Conservation (phyloP, 257 asterid genomes). For the Verbascum thapsus region DNA sequence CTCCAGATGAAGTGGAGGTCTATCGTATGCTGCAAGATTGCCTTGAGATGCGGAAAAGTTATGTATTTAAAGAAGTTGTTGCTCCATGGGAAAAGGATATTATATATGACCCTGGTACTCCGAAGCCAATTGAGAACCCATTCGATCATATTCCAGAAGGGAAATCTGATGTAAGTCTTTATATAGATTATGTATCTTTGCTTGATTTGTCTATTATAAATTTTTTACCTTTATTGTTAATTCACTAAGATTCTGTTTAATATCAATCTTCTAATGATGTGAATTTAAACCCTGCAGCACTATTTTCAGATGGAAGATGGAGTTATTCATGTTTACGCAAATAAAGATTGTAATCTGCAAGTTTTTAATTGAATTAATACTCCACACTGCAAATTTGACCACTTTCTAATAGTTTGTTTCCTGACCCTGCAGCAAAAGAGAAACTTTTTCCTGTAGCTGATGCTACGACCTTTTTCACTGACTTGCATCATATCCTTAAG, state of each 20-base stretch:
- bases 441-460: conserved; percentile 87
- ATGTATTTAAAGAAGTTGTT: conserved; percentile 74
- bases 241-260: conserved; percentile 4
- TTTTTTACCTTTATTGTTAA: conserved; percentile 6
- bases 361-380: neutral
- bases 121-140: conserved; percentile 83
- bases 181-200: conserved; percentile 17
- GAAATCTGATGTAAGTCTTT: conserved; percentile 75
- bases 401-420: conserved; percentile 28
- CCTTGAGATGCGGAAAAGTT: conserved; percentile 76
- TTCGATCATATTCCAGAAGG: conserved; percentile 67
- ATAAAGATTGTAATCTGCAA: conserved; percentile 67
- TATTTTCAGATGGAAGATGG: conserved; percentile 97
- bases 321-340: conserved; percentile 86
- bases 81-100: conserved; percentile 89
- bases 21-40: conserved; percentile 76
- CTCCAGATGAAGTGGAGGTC: conserved; percentile 83
- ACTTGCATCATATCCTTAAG: conserved; percentile 91
- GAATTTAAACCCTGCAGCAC: conserved; percentile 63
- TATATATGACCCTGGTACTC: conserved; percentile 90
- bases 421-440: conserved; percentile 65
- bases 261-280: conserved; percentile 24
- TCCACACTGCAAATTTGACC: neutral
- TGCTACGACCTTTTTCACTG: conserved; percentile 94
- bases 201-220: conserved; percentile 24